Percentiles rank a stretch among this genome's conserved stretches.
phyloP scores from a whole-genome alignment of 352 stramenopile species.

The Pythium dissimile region DNA sequence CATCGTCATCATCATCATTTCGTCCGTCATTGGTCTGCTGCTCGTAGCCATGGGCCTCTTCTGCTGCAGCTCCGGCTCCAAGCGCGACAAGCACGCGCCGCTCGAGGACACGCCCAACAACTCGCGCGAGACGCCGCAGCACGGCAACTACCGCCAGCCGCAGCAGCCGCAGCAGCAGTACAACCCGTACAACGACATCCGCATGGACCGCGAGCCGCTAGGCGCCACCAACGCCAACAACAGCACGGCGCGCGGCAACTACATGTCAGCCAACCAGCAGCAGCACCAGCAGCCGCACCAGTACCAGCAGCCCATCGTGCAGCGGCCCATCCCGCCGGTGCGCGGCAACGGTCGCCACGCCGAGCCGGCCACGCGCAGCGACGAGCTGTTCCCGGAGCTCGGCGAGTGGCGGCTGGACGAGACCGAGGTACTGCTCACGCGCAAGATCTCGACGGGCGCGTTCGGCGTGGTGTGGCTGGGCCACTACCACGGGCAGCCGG shows the following conservation, averaged over 20 bases:
- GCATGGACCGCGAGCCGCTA: constrained; percentile 9
- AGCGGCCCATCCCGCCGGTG: constrained; percentile 3
- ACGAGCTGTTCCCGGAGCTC: constrained; percentile 72
- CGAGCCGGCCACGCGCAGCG: constrained; percentile 27
- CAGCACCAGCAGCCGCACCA: neutral
- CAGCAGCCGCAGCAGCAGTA: neutral
- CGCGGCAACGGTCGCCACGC: neutral
- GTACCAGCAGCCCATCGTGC: neutral
- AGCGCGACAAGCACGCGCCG: neutral
- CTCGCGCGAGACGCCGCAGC: constrained; percentile 9
- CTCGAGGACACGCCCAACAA: constrained; percentile 2
- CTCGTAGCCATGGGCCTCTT: constrained; percentile 17
- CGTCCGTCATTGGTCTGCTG: neutral
- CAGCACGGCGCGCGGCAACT: constrained; percentile 4
- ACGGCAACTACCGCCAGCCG: constrained; percentile 7
- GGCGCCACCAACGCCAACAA: constrained; percentile 34
- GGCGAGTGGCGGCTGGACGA: constrained; percentile 74
- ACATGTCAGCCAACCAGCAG: neutral
- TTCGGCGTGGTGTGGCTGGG: constrained; percentile 84
- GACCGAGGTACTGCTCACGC: constrained; percentile 77
- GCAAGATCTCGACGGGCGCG: constrained; percentile 77
- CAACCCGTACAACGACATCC: constrained; percentile 15
- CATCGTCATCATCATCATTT: neutral
- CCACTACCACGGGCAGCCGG: constrained; percentile 82
- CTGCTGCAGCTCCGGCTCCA: constrained; percentile 12